Conservation (phyloP, 2,329 filamentous ascomycete species). For the Epicoccum nigrum region DNA sequence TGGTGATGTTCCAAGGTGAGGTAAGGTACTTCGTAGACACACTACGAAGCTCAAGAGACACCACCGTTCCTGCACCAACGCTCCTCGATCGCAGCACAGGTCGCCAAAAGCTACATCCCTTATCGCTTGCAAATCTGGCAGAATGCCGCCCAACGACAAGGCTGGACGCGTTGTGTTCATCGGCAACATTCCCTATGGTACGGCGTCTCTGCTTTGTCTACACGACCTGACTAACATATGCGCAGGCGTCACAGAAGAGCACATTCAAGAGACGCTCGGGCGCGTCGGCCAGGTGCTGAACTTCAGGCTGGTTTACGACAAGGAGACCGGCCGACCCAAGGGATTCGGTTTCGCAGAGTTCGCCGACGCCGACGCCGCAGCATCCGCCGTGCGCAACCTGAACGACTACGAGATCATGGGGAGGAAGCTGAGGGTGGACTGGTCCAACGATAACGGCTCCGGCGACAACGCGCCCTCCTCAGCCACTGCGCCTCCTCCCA, state of each 20-base stretch:
- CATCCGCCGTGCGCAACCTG: constrained; percentile 91
- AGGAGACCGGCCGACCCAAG: constrained; percentile 91
- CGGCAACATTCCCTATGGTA: constrained; percentile 84
- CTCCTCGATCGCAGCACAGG: not conserved
- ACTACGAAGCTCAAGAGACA: constrained; percentile 14
- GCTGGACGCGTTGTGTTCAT: constrained; percentile 82
- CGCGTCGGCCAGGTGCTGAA: constrained; percentile 88
- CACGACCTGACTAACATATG: constrained; percentile 20
- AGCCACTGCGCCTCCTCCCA: constrained; percentile 54
- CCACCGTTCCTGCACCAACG: constrained; percentile 2
- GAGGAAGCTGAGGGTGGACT: constrained; percentile 91
- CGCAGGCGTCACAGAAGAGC: constrained; percentile 89
- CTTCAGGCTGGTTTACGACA: constrained; percentile 93
- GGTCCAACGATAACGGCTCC: constrained; percentile 87
- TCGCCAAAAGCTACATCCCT: too few relatives aligned
- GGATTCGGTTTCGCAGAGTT: constrained; percentile 98
- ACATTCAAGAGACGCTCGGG: constrained; percentile 92
- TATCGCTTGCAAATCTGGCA: too few relatives aligned
- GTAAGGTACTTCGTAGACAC: too few relatives aligned
- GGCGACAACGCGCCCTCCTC: constrained; percentile 57
- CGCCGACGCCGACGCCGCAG: constrained; percentile 87
- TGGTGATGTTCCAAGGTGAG: constrained; percentile 5
- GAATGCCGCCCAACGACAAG: constrained; percentile 61
- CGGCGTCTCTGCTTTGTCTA: constrained; percentile 25
- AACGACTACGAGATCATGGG: constrained; percentile 97